phyloP scores from a whole-genome alignment of 1,284 basidiomycete species.

The Pyrrhoderma noxium region DNA sequence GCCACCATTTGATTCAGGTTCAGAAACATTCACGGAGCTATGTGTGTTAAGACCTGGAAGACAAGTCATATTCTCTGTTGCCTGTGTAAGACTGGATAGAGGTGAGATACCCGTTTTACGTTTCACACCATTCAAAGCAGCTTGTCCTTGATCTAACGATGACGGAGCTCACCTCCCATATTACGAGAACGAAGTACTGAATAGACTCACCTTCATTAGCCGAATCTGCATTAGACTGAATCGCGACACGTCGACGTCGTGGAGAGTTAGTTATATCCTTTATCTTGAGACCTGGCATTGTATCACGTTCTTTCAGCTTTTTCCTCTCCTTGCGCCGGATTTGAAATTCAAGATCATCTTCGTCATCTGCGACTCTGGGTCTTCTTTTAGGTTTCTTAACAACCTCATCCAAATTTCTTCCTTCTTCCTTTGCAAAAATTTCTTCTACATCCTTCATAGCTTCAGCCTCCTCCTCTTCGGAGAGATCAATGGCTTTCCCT shows the following conservation, averaged over 20 bases:
- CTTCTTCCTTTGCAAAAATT: conserved; percentile 28
- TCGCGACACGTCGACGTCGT: conserved; percentile 26
- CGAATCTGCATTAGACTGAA: conserved; percentile 32
- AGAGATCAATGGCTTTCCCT: conserved; percentile 43
- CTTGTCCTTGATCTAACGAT: background rate
- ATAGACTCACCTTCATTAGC: conserved; percentile 27
- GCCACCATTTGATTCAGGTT: conserved; percentile 26
- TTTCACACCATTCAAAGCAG: background rate
- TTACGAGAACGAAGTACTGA: background rate
- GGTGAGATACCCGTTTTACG: background rate
- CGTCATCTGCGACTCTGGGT: conserved; percentile 31
- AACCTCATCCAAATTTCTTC: conserved; percentile 32
- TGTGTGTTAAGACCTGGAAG: conserved; percentile 35
- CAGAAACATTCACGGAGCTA: conserved; percentile 25
- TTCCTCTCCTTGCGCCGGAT: conserved; percentile 23
- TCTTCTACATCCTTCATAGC: conserved; percentile 24
- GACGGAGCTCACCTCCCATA: background rate
- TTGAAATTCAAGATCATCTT: conserved; percentile 26
- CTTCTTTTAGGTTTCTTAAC: conserved; percentile 18
- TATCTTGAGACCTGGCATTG: conserved; percentile 33
- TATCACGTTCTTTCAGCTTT: conserved; percentile 27
- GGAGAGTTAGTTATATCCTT: conserved; percentile 62
- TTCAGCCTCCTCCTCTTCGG: conserved; percentile 47
- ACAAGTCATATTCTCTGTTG: conserved; percentile 25
- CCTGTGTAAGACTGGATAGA: conserved; percentile 5